Percentiles rank a stretch among this genome's conserved stretches.
Evolutionary conservation across 2,329 filamentous ascomycete species (phyloP).

Genomic region (Talaromyces pinophilus): DNA sequence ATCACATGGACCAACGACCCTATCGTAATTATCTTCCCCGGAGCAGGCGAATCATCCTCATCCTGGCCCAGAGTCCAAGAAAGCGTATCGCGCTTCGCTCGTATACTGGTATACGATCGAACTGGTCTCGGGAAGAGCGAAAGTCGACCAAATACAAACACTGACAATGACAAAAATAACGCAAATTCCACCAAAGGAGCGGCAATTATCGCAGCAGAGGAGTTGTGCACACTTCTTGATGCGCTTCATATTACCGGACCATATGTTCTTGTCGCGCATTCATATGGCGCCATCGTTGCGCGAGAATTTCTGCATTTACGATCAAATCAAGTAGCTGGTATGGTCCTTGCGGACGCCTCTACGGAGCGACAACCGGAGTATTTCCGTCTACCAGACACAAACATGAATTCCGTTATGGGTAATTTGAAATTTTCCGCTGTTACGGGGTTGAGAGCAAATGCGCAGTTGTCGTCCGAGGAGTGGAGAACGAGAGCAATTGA

Average conservation of each 20-base stretch:
- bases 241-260: conserved; percentile 30
- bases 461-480: conserved; percentile 37
- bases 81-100: conserved; percentile 32
- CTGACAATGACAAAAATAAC: background rate
- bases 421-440: conserved; percentile 35
- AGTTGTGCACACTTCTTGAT: conserved; percentile 36
- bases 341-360: conserved; percentile 42
- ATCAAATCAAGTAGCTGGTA: conserved; percentile 34
- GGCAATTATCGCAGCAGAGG: conserved; percentile 33
- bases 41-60: conserved; percentile 39
- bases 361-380: conserved; percentile 38
- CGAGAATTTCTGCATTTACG: conserved; percentile 42
- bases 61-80: conserved; percentile 38
- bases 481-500: conserved; percentile 38
- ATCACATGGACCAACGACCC: conserved; percentile 28
- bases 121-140: conserved; percentile 42
- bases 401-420: conserved; percentile 35
- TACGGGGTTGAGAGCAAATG: conserved; percentile 34
- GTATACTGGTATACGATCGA: conserved; percentile 41
- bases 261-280: conserved; percentile 41
- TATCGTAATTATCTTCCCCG: conserved; percentile 38
- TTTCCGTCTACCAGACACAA: conserved; percentile 35
- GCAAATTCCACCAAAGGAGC: conserved; percentile 19
- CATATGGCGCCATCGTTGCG: conserved; percentile 44
- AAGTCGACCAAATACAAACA: conserved; percentile 17